Evolutionary conservation across 2,329 filamentous ascomycete genomes (phyloP).

Genomic region (Pseudopyricularia javanii): DNA sequence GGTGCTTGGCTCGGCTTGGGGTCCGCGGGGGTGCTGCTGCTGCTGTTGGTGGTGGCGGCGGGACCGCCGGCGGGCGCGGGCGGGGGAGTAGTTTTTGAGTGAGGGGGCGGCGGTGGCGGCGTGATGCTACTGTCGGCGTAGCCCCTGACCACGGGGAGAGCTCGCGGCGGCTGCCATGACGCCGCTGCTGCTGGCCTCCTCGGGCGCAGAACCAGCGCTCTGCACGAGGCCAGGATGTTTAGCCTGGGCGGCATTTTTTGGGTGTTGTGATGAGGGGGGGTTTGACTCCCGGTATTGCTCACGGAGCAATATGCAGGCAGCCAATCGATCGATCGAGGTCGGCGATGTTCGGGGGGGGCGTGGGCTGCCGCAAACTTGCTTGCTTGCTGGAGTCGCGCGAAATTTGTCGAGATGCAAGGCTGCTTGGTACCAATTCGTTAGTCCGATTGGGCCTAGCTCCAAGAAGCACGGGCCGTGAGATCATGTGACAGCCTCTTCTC

Average conservation of each 20-base stretch:
- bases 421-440: background rate
- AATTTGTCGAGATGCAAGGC: background rate
- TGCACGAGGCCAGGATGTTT: slow-evolving; percentile 31
- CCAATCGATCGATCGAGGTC: background rate
- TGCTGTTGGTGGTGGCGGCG: background rate
- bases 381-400: background rate
- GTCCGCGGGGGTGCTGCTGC: background rate
- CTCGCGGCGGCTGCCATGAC: slow-evolving; percentile 1
- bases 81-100: background rate
- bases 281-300: background rate
- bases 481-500: background rate
- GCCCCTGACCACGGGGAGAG: slow-evolving; percentile 1
- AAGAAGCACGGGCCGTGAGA: background rate
- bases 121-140: slow-evolving; percentile 1
- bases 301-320: background rate
- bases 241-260: slow-evolving; percentile 41
- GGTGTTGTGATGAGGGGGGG: slow-evolving; percentile 2
- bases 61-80: background rate
- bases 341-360: background rate
- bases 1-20: background rate
- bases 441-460: background rate
- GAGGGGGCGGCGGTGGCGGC: background rate
- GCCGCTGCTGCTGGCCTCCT: slow-evolving; percentile 15
- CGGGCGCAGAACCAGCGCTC: slow-evolving; percentile 25
- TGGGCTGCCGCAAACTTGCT: background rate